phyloP scores from a whole-genome alignment of 2,329 filamentous ascomycete species.

The Epichloe gansuensis region DNA sequence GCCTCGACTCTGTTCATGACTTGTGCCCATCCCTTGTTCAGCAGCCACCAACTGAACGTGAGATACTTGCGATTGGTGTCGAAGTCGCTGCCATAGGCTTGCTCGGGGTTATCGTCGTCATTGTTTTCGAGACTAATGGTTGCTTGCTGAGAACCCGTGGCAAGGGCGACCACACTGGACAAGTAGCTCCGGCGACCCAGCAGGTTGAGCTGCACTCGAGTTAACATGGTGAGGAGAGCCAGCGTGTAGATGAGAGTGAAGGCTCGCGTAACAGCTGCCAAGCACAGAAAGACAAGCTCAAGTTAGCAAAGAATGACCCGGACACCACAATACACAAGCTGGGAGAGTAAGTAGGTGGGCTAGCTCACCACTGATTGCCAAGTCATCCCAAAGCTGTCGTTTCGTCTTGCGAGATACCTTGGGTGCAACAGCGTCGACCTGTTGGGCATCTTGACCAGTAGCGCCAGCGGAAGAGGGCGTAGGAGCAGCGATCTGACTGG shows the following conservation, averaged over 20 bases:
- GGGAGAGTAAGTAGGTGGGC: background rate
- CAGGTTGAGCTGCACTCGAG: conserved; percentile 90
- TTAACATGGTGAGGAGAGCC: conserved; percentile 79
- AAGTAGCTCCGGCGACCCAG: conserved; percentile 91
- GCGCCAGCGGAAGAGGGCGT: conserved; percentile 28
- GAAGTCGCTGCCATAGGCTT: conserved; percentile 82
- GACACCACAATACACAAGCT: no score
- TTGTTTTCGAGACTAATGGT: conserved; percentile 87
- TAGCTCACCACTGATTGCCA: conserved; percentile 81
- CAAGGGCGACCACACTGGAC: conserved; percentile 85
- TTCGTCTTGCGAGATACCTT: conserved; percentile 61
- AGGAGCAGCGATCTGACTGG: conserved; percentile 60
- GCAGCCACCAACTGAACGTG: conserved; percentile 95
- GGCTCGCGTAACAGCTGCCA: conserved; percentile 64
- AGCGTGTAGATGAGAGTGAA: conserved; percentile 90
- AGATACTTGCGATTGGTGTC: conserved; percentile 92
- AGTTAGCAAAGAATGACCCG: background rate
- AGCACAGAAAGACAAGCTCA: background rate
- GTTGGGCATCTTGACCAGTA: conserved; percentile 21
- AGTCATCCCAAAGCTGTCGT: conserved; percentile 90
- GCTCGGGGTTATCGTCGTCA: conserved; percentile 75
- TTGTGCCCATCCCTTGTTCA: conserved; percentile 80
- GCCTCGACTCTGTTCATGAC: conserved; percentile 70
- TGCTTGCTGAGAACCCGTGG: conserved; percentile 59
- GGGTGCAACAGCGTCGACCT: conserved; percentile 27